Conservation (phyloP, 805 yeast genomes). For the Candida pseudoglaebosa region DNA sequence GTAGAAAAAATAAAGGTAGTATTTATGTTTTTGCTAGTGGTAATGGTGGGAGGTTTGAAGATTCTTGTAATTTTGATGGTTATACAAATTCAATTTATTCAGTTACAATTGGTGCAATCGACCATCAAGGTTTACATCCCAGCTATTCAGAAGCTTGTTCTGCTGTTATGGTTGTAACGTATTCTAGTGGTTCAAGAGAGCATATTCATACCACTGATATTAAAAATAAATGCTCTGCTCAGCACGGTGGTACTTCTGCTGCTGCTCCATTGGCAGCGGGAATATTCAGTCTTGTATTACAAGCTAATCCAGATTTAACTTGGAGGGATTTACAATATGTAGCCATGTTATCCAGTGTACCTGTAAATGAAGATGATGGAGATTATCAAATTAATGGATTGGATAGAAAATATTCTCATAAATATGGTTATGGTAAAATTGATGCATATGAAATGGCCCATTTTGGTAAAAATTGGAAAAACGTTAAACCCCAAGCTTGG, state of each 20-base stretch:
- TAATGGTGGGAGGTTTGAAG: constrained; percentile 80
- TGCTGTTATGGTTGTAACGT: constrained; percentile 91
- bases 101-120: constrained; percentile 92
- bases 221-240: constrained; percentile 59
- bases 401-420: constrained; percentile 71
- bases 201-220: constrained; percentile 87
- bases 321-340: constrained; percentile 96
- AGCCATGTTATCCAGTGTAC: constrained; percentile 65
- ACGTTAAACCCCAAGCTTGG: constrained; percentile 93
- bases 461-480: constrained; percentile 69
- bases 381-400: constrained; percentile 71
- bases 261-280: constrained; percentile 99
- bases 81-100: constrained; percentile 94
- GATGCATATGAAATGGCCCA: constrained; percentile 77
- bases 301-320: constrained; percentile 80
- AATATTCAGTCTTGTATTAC: constrained; percentile 76
- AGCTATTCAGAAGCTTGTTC: constrained; percentile 88
- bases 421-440: constrained; percentile 87
- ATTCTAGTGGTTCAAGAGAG: constrained; percentile 87
- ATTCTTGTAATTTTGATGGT: constrained; percentile 95
- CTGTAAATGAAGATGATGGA: constrained; percentile 64
- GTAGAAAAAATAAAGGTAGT: constrained; percentile 78
- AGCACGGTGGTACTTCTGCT: constrained; percentile 96
- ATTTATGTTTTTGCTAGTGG: constrained; percentile 95
- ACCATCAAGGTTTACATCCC: constrained; percentile 82